Evolutionary conservation across 108 stramenopile genomes (phyloP).

Genomic region (Fistulifera pelliculosa): DNA sequence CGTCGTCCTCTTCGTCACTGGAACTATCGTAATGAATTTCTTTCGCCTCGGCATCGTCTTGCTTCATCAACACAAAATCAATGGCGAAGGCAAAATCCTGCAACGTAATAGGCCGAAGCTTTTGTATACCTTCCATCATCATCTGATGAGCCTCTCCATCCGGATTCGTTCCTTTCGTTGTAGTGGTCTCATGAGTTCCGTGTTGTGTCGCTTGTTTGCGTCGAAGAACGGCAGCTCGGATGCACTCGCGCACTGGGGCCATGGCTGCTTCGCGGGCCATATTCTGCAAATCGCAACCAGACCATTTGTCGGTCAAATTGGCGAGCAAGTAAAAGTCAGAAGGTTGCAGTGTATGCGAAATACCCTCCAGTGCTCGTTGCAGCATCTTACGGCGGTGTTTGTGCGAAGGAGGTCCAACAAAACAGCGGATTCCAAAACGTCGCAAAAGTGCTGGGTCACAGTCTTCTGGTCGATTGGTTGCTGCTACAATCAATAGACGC

Average conservation of each 20-base stretch:
- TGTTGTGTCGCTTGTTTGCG: background rate
- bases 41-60: conserved; percentile 3
- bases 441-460: conserved; percentile 79
- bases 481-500: conserved; percentile 73
- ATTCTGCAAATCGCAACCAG: conserved; percentile 74
- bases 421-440: conserved; percentile 65
- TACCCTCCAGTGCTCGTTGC: conserved; percentile 26
- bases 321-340: conserved; percentile 41
- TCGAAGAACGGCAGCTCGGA: conserved; percentile 41
- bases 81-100: conserved; percentile 61
- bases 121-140: conserved; percentile 42
- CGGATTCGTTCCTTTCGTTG: background rate
- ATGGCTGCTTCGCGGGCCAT: conserved; percentile 75
- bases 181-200: conserved; percentile 15
- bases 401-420: conserved; percentile 47
- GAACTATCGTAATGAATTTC: conserved; percentile 54
- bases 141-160: background rate
- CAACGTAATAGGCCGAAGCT: conserved; percentile 44
- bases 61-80: conserved; percentile 9
- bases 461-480: conserved; percentile 79
- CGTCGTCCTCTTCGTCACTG: conserved; percentile 46
- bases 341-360: conserved; percentile 39
- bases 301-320: conserved; percentile 66
- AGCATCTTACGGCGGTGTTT: conserved; percentile 65
- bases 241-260: conserved; percentile 78